Percentiles rank a stretch among this genome's conserved stretches.
Conservation (phyloP, 2,329 filamentous ascomycete species). For the Alternaria angustiovoidea region DNA sequence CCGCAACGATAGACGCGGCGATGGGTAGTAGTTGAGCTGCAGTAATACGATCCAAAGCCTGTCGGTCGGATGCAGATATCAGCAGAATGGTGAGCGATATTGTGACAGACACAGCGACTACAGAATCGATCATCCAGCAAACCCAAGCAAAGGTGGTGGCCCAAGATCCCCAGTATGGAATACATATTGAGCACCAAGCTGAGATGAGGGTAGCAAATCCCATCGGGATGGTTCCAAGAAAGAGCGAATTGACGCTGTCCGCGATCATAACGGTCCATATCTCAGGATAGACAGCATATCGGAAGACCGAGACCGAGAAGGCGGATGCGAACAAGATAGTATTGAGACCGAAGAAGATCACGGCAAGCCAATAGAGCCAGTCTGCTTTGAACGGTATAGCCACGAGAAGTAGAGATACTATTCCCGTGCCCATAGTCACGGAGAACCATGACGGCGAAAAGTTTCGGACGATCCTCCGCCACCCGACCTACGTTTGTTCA, state of each 20-base stretch:
- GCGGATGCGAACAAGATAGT: constrained; percentile 65
- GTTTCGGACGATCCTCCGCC: constrained; percentile 48
- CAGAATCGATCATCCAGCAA: constrained; percentile 60
- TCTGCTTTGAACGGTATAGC: constrained; percentile 67
- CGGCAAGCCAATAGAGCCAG: constrained; percentile 67
- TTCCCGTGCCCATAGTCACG: constrained; percentile 69
- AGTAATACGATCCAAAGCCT: constrained; percentile 60
- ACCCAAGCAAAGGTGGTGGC: constrained; percentile 58
- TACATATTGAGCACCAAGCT: constrained; percentile 68
- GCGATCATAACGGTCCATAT: constrained; percentile 71
- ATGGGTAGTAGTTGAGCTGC: constrained; percentile 72
- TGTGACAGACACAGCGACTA: constrained; percentile 55
- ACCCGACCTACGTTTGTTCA: constrained; percentile 35
- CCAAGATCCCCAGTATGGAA: constrained; percentile 67
- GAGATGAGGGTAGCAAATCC: constrained; percentile 73
- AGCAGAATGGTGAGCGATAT: constrained; percentile 61
- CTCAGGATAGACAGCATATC: constrained; percentile 71
- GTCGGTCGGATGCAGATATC: constrained; percentile 55
- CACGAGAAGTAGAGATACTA: constrained; percentile 69
- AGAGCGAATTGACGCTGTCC: constrained; percentile 72
- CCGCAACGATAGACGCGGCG: constrained; percentile 70
- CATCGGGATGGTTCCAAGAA: constrained; percentile 74
- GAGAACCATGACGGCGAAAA: constrained; percentile 51
- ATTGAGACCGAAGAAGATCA: constrained; percentile 69
- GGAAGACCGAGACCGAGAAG: constrained; percentile 62